Evolutionary conservation across 345 rosid species (phyloP).

Genomic region (Corchorus olitorius): DNA sequence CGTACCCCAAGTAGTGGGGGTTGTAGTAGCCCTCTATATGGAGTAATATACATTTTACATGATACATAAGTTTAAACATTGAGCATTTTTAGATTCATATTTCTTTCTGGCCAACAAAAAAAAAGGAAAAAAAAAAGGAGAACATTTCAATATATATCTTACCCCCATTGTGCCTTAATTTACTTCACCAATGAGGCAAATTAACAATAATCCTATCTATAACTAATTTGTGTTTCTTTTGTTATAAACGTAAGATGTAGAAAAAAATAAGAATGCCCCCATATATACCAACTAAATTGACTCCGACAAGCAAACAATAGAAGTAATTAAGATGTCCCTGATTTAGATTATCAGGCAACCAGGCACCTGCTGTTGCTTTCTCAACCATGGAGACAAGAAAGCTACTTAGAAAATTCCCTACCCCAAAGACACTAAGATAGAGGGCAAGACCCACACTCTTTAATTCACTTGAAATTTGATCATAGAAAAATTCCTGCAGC

Average conservation of each 20-base stretch:
- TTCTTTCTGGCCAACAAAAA: too few species aligned
- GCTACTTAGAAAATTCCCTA: conserved; percentile 43
- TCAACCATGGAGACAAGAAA: conserved; percentile 33
- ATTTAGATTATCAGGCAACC: conserved; percentile 37
- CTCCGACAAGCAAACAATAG: conserved; percentile 44
- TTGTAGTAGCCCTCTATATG: too few species aligned
- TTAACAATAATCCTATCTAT: too few species aligned
- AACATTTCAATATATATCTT: too few species aligned
- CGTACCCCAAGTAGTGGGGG: too few species aligned
- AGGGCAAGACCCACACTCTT: conserved; percentile 39
- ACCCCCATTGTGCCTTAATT: too few species aligned
- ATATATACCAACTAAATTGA: conserved; percentile 48
- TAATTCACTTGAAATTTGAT: conserved; percentile 37
- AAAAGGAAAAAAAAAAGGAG: too few species aligned
- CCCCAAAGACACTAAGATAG: conserved; percentile 36
- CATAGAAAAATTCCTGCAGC: conserved; percentile 46
- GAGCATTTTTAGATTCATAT: too few species aligned
- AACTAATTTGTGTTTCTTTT: neutral
- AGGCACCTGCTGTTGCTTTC: conserved; percentile 26
- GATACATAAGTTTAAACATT: too few species aligned
- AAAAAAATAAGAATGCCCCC: conserved; percentile 37
- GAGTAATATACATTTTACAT: too few species aligned
- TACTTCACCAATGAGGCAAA: too few species aligned
- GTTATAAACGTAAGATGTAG: conserved; percentile 45
- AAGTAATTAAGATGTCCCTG: conserved; percentile 38